A percentile compares a stretch with the other conserved stretches of the same genome.
Evolutionary conservation across 2,329 filamentous ascomycete genomes (phyloP).

Genomic region (Aspergillus neotritici): DNA sequence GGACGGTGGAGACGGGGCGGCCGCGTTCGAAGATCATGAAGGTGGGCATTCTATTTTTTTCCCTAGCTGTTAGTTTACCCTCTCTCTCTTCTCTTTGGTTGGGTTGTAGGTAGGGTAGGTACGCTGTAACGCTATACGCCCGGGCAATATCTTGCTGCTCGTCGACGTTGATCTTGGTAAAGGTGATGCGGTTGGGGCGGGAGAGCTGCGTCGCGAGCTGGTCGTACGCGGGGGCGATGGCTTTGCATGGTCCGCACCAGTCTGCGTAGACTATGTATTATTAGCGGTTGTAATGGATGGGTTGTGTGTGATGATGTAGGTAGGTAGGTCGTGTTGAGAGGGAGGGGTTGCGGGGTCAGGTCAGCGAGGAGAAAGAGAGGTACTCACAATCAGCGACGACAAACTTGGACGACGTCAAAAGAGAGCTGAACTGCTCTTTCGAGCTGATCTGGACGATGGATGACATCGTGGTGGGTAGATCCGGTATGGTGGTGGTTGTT

Average conservation of each 20-base stretch:
- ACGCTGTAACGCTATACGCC: constrained; percentile 66
- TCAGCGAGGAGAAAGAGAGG: constrained; percentile 4
- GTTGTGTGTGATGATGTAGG: constrained; percentile 18
- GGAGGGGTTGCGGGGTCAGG: constrained; percentile 11
- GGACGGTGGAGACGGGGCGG: constrained; percentile 60
- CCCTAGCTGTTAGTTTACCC: not conserved
- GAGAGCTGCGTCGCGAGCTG: constrained; percentile 66
- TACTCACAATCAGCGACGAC: constrained; percentile 84
- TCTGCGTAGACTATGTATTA: constrained; percentile 68
- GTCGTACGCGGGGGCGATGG: constrained; percentile 78
- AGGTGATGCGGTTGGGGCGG: constrained; percentile 66
- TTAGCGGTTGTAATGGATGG: constrained; percentile 12
- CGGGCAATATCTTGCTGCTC: constrained; percentile 65
- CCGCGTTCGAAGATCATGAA: constrained; percentile 81
- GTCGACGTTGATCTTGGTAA: constrained; percentile 83
- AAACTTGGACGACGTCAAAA: constrained; percentile 67
- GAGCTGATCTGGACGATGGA: constrained; percentile 54
- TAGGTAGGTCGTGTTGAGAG: constrained; percentile 7
- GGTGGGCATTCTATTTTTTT: constrained; percentile 63
- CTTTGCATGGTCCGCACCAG: constrained; percentile 79
- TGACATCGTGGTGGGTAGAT: constrained; percentile 37
- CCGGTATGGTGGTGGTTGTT: constrained; percentile 8
- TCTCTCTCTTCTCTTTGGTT: too few relatives aligned
- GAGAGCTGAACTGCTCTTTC: constrained; percentile 58
- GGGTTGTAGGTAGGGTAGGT: constrained; percentile 10